Percentiles rank a stretch among this genome's conserved stretches.
These are phyloP conservation scores for Axilococcus clingmanii DNA, from an alignment of 139 green algal species.

Conservation along the genomic window DNA sequence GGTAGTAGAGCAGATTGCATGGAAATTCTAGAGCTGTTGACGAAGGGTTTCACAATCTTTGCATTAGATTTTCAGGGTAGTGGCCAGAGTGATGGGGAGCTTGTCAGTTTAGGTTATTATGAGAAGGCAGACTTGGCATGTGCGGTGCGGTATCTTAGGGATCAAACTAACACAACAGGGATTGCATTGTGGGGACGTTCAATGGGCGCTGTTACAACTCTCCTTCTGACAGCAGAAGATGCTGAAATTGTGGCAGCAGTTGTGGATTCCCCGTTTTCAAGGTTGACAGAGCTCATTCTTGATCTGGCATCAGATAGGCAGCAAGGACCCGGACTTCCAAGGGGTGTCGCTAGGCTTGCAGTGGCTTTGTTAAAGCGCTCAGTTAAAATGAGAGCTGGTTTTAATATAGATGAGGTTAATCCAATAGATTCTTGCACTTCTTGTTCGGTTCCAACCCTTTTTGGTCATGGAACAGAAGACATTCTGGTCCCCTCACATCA, in stretches of 20 bases:
- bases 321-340: conserved; percentile 1
- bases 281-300: conserved; percentile 78
- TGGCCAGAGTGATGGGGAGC: conserved; percentile 79
- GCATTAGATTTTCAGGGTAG: conserved; percentile 82
- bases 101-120: conserved; percentile 76
- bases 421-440: conserved; percentile 33
- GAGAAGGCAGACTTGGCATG: conserved; percentile 76
- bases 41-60: conserved; percentile 67
- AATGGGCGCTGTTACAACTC: conserved; percentile 90
- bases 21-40: conserved; percentile 73
- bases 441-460: conserved; percentile 76
- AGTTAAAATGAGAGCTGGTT: conserved; percentile 62
- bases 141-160: conserved; percentile 49
- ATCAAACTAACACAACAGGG: conserved; percentile 34
- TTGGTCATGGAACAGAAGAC: conserved; percentile 81
- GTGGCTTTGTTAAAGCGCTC: conserved; percentile 59
- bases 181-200: conserved; percentile 89
- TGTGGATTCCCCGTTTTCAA: conserved; percentile 84
- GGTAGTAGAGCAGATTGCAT: conserved; percentile 70
- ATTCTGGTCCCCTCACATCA: conserved; percentile 70
- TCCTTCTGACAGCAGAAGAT: conserved; percentile 71
- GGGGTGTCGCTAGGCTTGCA: conserved; percentile 26
- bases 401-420: conserved; percentile 66
- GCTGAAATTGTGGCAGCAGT: conserved; percentile 69
- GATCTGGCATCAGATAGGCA: conserved; percentile 73